Evolutionary conservation across 805 yeast genomes (phyloP).

Genomic region (Myxozyma geophila): DNA sequence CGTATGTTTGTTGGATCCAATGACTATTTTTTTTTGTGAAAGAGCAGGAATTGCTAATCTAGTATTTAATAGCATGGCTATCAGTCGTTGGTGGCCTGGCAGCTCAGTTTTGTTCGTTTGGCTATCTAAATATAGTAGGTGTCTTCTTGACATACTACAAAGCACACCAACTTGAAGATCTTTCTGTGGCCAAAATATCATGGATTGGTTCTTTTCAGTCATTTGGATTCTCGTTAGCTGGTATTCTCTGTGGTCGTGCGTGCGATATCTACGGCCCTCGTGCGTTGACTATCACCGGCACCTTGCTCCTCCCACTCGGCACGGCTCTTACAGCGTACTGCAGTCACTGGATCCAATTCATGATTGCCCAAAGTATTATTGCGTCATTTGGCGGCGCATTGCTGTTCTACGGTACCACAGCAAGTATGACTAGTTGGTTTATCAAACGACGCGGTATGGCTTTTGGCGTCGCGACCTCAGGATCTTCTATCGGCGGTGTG

Average conservation of each 20-base stretch:
- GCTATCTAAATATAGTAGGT: slow-evolving; percentile 47
- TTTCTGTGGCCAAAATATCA: slow-evolving; percentile 13
- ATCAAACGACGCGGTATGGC: slow-evolving; percentile 51
- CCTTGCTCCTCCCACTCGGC: slow-evolving; percentile 10
- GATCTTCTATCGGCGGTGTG: slow-evolving; percentile 58
- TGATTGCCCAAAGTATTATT: slow-evolving; percentile 7
- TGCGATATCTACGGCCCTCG: slow-evolving; percentile 33
- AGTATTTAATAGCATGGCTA: slow-evolving; percentile 43
- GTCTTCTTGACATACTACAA: slow-evolving; percentile 29
- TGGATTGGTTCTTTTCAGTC: slow-evolving; percentile 29
- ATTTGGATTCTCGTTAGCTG: slow-evolving; percentile 12
- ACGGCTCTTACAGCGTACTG: slow-evolving; percentile 5
- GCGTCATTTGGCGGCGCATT: slow-evolving; percentile 9
- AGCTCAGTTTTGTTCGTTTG: slow-evolving; percentile 63
- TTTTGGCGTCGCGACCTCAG: slow-evolving; percentile 53
- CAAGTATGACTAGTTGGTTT: slow-evolving; percentile 51
- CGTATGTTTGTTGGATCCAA: slow-evolving; percentile 5
- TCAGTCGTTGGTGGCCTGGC: slow-evolving; percentile 59
- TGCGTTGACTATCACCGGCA: slow-evolving; percentile 9
- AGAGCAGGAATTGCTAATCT: background rate
- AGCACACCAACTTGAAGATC: slow-evolving; percentile 21
- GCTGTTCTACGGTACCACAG: slow-evolving; percentile 14
- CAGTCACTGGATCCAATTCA: slow-evolving; percentile 1
- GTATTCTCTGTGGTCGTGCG: slow-evolving; percentile 19
- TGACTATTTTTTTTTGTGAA: background rate